phyloP scores from a whole-genome alignment of 2,329 filamentous ascomycete species.

The Exophiala xenobiotica region DNA sequence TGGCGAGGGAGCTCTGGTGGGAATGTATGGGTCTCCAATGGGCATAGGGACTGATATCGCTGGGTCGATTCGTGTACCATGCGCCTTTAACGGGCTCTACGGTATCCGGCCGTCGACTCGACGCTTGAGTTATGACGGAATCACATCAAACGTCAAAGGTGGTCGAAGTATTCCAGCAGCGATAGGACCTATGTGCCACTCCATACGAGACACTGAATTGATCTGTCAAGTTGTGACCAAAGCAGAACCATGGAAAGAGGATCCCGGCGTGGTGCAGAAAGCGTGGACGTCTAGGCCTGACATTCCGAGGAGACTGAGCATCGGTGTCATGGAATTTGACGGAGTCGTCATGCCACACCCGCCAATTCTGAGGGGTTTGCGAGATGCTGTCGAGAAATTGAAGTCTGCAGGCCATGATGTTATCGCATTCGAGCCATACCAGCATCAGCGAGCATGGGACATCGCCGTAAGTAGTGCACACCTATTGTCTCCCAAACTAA shows the following conservation, averaged over 20 bases:
- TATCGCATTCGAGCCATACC: conserved; percentile 44
- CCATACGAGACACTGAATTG: conserved; percentile 47
- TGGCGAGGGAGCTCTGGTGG: conserved; percentile 57
- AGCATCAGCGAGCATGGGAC: conserved; percentile 51
- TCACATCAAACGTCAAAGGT: conserved; percentile 26
- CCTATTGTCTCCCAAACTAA: neutral
- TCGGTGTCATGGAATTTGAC: conserved; percentile 66
- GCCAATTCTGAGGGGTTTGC: conserved; percentile 55
- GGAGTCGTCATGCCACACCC: conserved; percentile 64
- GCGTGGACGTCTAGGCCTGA: neutral
- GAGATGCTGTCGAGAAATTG: conserved; percentile 45
- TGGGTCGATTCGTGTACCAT: conserved; percentile 40
- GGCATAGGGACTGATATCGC: conserved; percentile 42
- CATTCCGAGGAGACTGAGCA: conserved; percentile 41
- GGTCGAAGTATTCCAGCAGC: conserved; percentile 42
- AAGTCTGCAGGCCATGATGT: conserved; percentile 51
- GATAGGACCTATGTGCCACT: conserved; percentile 56
- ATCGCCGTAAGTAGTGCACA: conserved; percentile 26
- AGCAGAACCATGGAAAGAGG: conserved; percentile 50
- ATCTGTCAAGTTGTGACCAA: conserved; percentile 49
- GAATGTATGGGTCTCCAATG: conserved; percentile 20
- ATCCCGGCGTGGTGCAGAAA: neutral
- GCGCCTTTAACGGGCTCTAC: conserved; percentile 41
- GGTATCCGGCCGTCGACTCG: conserved; percentile 36
- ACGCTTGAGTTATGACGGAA: conserved; percentile 35